Base-by-base conservation (phyloP, 31 red algal species). In the Endocladia muricata region DNA sequence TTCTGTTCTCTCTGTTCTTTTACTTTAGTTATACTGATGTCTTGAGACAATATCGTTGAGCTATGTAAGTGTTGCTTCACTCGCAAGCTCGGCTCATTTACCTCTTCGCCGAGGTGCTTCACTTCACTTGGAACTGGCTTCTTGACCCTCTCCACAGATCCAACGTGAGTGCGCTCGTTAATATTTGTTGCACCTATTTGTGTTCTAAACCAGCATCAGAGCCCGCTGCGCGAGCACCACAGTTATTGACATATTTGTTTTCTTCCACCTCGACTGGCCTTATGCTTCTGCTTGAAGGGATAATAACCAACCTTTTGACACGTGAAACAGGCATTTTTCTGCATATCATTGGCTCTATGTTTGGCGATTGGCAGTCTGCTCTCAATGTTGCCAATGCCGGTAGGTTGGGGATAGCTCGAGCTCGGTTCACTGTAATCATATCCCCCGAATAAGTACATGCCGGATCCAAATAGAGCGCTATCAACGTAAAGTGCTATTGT, bases 201-300 rank as follows among this genome's bases (percentile, higher is more conserved):
- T 62, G 19, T 62, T 62, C 58, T 25, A 25, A 62, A 52, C 47
- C 19, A 52, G n/a, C n/a, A n/a, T n/a, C n/a, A n/a, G n/a, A n/a
- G n/a, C n/a, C n/a, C n/a, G 44, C 44, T 49, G 19, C 44, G 44
- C 44, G 44, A 49, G 44, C 65, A 28, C 36, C 65, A 41, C 8
- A 36, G 65, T 41, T 26, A 7, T 69, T 26, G 11, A 41, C 26
- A 36, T 37, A 41, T 41, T 13, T 9, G 29, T 11, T 1, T 41
- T 40, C 65, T 15, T 41, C 58, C 23, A 23, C n/a, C n/a, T n/a
- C n/a, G n/a, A n/a, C n/a, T n/a, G n/a, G n/a, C n/a, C n/a, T n/a
- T n/a, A n/a, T n/a, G 0, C n/a, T 40, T 40, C 15, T 41, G 26
- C 36, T 69, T 69, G 33, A 28, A 69, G 13, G 65, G 65, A 11